Base-by-base conservation (phyloP, 176 grass and related monocot genomes). In the Musa beccarii region DNA sequence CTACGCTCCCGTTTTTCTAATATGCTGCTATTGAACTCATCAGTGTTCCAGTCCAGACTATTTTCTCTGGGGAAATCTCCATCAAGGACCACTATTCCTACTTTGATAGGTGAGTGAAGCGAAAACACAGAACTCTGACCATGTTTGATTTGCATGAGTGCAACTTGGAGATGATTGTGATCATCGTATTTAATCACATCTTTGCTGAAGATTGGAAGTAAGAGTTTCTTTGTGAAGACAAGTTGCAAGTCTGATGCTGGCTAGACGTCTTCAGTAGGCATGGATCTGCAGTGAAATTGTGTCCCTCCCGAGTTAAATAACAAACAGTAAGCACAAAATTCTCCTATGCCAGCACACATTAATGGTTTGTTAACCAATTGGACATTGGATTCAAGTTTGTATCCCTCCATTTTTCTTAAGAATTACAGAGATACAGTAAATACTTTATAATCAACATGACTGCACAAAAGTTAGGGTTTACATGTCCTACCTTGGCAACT, bases 51-150 rank as follows among this genome's bases (percentile, higher is more conserved):
- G 12, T 10, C 7, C 8, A 74, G 70, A 5, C 54, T 57, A 59
- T 43, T 53, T 5, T 28, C 63, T 8, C 20, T 22, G 8, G 81
- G 84, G 54, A 96, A 96, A 74, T 89, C 84, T 2, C 89, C 92
- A 71, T 91, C 79, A 10, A 96, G 84, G 67, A 87, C 89, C 13
- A 92, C 71, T 20, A 96, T 65, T 77, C 92, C 92, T 43, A 96
- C 59, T 67, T 66, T 73, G 53, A 76, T 70, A 23, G 78, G 83
- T 52, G 78, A 71, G 1, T 49, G 59, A 2, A 65, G 59, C 3
- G 78, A 52, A 23, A 24, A 63, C 22, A 52, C 54, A 29, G 59
- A 3, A 53, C 62, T 72, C 25, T 54, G 0, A 16, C 71, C 53
- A 14, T 26, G 15, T 54, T 24, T 10, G 14, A 81, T 79, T 19